Conservation (phyloP, 2,329 filamentous ascomycete genomes). For the Coniochaeta hoffmannii region DNA sequence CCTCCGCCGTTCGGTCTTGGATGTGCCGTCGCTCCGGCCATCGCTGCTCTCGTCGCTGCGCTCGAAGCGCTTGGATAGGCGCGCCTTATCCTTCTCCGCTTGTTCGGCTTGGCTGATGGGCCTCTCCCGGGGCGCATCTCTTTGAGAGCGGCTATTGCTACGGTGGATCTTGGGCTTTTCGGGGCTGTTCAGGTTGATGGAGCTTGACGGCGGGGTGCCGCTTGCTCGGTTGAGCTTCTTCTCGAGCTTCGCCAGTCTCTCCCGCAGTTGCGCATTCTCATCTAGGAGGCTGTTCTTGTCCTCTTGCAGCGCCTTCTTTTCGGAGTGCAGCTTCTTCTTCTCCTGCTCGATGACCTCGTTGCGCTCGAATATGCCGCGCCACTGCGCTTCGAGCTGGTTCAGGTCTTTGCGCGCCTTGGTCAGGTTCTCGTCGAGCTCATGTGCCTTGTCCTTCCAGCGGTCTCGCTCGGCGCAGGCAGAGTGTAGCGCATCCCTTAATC, state of each 20-base stretch:
- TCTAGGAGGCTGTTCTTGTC: slow-evolving; percentile 12
- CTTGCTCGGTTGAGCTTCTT: slow-evolving; percentile 15
- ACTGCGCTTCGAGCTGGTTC: slow-evolving; percentile 13
- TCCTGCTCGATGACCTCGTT: slow-evolving; percentile 19
- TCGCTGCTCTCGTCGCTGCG: slow-evolving; percentile 20
- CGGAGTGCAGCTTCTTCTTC: slow-evolving; percentile 12
- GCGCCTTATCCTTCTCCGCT: slow-evolving; percentile 18
- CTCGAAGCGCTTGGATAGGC: slow-evolving; percentile 24
- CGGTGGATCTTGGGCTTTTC: slow-evolving; percentile 16
- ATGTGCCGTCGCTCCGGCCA: slow-evolving; percentile 14
- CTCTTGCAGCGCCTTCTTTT: slow-evolving; percentile 15
- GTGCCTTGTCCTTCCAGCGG: slow-evolving; percentile 15
- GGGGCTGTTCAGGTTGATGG: slow-evolving; percentile 15
- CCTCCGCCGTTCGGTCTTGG: slow-evolving; percentile 13
- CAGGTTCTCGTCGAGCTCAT: slow-evolving; percentile 15
- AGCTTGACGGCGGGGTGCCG: not conserved
- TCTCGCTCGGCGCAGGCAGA: slow-evolving; percentile 13
- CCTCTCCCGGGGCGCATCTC: slow-evolving; percentile 6
- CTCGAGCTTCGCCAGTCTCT: slow-evolving; percentile 12
- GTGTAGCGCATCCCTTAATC: slow-evolving; percentile 20
- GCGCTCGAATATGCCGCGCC: slow-evolving; percentile 14
- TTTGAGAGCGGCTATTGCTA: slow-evolving; percentile 17
- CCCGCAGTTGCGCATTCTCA: slow-evolving; percentile 9
- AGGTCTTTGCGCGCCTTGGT: slow-evolving; percentile 15
- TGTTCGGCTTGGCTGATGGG: slow-evolving; percentile 5